Evolutionary conservation across 441 rosid species (phyloP).

Genomic region (Hura crepitans): DNA sequence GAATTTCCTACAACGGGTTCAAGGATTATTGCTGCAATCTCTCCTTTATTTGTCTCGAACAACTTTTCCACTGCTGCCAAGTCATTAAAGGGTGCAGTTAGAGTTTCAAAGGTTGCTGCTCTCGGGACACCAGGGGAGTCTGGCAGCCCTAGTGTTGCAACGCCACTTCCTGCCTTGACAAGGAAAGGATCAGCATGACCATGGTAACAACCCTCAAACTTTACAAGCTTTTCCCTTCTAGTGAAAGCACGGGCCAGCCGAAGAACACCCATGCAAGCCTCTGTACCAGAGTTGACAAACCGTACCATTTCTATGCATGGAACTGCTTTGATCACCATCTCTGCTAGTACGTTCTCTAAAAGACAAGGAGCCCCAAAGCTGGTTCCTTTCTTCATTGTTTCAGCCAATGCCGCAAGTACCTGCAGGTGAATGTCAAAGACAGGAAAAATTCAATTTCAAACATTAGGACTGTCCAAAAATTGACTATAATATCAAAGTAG

Average conservation of each 20-base stretch:
- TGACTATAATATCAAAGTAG: neutral
- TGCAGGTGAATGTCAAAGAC: conserved; percentile 26
- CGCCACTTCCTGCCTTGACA: conserved; percentile 95
- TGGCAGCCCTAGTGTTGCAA: conserved; percentile 79
- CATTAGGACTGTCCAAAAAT: neutral
- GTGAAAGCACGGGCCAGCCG: conserved; percentile 89
- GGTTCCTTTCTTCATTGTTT: conserved; percentile 95
- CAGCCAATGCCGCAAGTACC: conserved; percentile 82
- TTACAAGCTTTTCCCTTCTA: conserved; percentile 57
- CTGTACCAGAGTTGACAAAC: conserved; percentile 83
- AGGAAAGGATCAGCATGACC: conserved; percentile 93
- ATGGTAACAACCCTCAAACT: conserved; percentile 94
- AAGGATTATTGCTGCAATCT: conserved; percentile 68
- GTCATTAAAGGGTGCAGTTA: conserved; percentile 71
- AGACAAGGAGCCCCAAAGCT: conserved; percentile 99
- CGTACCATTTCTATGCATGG: conserved; percentile 92
- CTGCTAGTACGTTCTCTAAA: conserved; percentile 75
- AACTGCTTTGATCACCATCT: conserved; percentile 88
- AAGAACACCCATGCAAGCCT: conserved; percentile 97
- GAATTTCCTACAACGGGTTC: conserved; percentile 94
- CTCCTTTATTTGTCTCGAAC: conserved; percentile 59
- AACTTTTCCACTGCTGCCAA: conserved; percentile 53
- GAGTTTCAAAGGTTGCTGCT: conserved; percentile 70
- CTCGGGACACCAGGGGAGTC: conserved; percentile 90
- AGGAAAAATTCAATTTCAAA: conserved; percentile 1